These are phyloP conservation scores for Pilasporangium apinafurcum DNA, from an alignment of 352 stramenopile genomes.

Conservation along the genomic window DNA sequence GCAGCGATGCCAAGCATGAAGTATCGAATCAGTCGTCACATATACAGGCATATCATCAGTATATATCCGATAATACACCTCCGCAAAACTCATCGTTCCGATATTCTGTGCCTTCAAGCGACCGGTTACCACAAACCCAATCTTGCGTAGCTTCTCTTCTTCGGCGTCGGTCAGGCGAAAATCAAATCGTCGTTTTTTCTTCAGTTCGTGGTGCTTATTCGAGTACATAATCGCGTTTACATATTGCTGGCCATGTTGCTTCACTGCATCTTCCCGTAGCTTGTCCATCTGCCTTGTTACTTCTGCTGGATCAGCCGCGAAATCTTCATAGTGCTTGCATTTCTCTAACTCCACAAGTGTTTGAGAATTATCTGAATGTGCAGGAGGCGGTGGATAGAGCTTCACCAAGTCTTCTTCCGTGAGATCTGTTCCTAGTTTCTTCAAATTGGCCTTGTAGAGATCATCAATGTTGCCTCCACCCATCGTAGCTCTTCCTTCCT, in stretches of 20 bases:
- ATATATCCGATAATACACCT: slow-evolving; percentile 22
- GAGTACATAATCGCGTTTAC: slow-evolving; percentile 2
- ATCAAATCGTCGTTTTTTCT: slow-evolving; percentile 10
- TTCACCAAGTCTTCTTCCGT: too few relatives aligned
- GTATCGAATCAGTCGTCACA: slow-evolving; percentile 22
- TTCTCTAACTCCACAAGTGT: neutral
- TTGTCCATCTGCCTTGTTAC: slow-evolving; percentile 1
- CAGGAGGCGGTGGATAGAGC: too few relatives aligned
- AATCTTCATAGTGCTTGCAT: slow-evolving; percentile 6
- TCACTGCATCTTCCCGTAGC: neutral
- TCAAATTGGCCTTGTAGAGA: too few relatives aligned
- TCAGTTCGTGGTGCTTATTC: slow-evolving; percentile 6
- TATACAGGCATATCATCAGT: slow-evolving; percentile 23
- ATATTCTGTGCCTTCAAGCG: slow-evolving; percentile 10
- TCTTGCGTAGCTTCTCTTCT: slow-evolving; percentile 6
- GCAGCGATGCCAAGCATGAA: slow-evolving; percentile 29
- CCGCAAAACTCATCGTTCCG: slow-evolving; percentile 13
- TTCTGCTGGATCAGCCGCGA: slow-evolving; percentile 7
- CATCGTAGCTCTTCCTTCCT: too few relatives aligned
- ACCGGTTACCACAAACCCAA: slow-evolving; percentile 10
- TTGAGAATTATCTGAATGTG: too few relatives aligned
- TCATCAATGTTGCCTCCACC: too few relatives aligned
- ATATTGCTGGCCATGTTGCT: neutral
- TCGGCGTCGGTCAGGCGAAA: slow-evolving; percentile 12
- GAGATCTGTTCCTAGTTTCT: too few relatives aligned